Base-by-base conservation (phyloP, 2,329 filamentous ascomycete genomes). In the Alternaria burnsii region DNA sequence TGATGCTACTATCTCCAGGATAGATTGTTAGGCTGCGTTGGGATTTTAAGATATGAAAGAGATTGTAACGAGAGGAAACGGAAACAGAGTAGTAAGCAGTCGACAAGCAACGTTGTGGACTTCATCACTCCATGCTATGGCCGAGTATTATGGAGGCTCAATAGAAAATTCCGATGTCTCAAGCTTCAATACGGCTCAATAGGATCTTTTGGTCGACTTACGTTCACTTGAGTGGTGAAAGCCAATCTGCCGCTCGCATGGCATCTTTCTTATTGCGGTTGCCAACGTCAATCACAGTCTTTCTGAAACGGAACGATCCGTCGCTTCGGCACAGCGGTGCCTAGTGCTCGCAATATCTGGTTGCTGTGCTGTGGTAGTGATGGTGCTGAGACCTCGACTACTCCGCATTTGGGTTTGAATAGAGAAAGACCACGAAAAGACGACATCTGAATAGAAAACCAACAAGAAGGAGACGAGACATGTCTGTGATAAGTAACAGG, bases 351-450 rank as follows among this genome's bases (percentile, higher is more conserved):
- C 52, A 22, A 46, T 52, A 42, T 41, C 40, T 41, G 30, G 42
- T 54, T 32, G 55, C 46, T 44, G 51, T 41, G 53, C 43, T 57
- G 38, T 51, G 52, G 43, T 52, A 48, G 66, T 60, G 53, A 30
- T 67, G 52, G 14, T 52, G 48, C 52, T 69, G 62, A 71, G 58
- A 75, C 69, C 36, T 20, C 43, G 11, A 26, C 32, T 22, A 52
- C 63, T 48, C 72, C 71, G 65, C 34, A 71, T 74, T 70, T 47
- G 72, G 75, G 69, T 72, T 57, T 77, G 72, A 76, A 76, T 76
- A 76, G 71, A 71, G 71, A 67, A 34, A 42, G 28, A 55, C 46
- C 26, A 53, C 32, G 34, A 48, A 24, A 42, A 24, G 14, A 50
- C 14, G 47, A 65, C 28, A 46, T 50, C 12, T 73, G 64, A 76